phyloP scores from a whole-genome alignment of 2,329 filamentous ascomycete species.

The Elsinoe ampelina region DNA sequence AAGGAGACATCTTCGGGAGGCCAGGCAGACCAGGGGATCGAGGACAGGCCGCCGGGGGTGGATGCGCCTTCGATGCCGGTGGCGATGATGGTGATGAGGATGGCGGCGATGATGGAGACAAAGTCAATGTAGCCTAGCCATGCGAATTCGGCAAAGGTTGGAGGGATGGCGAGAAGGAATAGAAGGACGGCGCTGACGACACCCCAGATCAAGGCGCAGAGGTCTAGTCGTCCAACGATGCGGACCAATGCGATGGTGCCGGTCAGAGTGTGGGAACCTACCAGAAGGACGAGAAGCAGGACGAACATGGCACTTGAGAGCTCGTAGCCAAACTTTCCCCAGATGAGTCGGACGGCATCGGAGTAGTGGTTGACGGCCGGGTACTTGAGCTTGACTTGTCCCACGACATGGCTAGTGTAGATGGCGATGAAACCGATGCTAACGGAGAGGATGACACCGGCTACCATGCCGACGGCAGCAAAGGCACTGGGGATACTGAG shows the following conservation, averaged over 20 bases:
- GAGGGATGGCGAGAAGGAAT: constrained; percentile 28
- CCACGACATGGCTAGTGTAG: constrained; percentile 54
- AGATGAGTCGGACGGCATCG: constrained; percentile 36
- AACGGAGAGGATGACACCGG: constrained; percentile 47
- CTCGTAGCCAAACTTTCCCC: constrained; percentile 35
- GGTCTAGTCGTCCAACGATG: constrained; percentile 30
- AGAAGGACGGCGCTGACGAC: constrained; percentile 35
- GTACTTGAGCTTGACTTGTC: constrained; percentile 49
- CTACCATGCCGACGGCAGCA: constrained; percentile 45
- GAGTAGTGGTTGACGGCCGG: constrained; percentile 36
- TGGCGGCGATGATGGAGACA: constrained; percentile 27
- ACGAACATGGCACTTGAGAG: constrained; percentile 35
- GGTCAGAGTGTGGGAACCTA: constrained; percentile 37
- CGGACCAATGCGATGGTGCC: constrained; percentile 38
- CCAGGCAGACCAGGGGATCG: constrained; percentile 28
- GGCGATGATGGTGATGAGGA: constrained; percentile 29
- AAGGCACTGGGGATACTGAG: constrained; percentile 49
- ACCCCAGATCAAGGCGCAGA: constrained; percentile 36
- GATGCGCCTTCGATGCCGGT: constrained; percentile 25
- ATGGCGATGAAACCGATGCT: constrained; percentile 48
- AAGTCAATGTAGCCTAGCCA: constrained; percentile 31
- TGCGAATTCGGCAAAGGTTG: constrained; percentile 28
- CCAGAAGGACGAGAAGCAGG: constrained; percentile 34
- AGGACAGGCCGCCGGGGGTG: constrained; percentile 23
- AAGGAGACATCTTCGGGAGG: constrained; percentile 33